These are phyloP conservation scores for Dryas octopetala DNA, from an alignment of 306 rosid species.

Conservation along the genomic window DNA sequence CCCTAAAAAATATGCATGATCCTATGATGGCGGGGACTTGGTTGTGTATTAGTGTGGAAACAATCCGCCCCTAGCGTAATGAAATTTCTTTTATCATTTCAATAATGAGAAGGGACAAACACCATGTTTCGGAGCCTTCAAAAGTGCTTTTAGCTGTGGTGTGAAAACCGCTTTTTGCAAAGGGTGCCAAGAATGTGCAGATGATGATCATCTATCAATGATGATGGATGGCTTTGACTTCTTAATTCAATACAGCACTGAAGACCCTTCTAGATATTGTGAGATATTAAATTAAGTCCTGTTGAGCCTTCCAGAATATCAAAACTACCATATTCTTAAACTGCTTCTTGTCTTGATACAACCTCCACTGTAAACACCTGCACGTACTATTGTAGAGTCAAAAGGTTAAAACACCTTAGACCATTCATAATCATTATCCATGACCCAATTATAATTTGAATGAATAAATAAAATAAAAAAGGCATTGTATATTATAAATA, in stretches of 20 bases:
- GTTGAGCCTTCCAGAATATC: neutral
- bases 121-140: neutral
- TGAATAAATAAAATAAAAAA: too few species aligned
- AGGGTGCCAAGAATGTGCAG: neutral
- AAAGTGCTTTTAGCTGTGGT: neutral
- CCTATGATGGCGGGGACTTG: too few species aligned
- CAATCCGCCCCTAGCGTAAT: neutral
- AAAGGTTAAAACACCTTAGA: neutral
- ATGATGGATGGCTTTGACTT: neutral
- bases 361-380: neutral
- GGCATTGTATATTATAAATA: too few species aligned
- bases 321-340: neutral
- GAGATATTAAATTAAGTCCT: neutral
- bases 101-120: neutral
- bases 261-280: conserved; percentile 2
- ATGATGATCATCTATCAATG: neutral
- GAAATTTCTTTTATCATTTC: neutral
- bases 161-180: neutral
- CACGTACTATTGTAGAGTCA: neutral
- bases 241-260: neutral
- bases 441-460: neutral
- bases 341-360: neutral
- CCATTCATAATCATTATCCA: neutral
- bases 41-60: neutral
- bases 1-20: too few species aligned